These are phyloP conservation scores for Pezicula neosporulosa DNA, from an alignment of 2,329 filamentous ascomycete species.

Conservation along the genomic window DNA sequence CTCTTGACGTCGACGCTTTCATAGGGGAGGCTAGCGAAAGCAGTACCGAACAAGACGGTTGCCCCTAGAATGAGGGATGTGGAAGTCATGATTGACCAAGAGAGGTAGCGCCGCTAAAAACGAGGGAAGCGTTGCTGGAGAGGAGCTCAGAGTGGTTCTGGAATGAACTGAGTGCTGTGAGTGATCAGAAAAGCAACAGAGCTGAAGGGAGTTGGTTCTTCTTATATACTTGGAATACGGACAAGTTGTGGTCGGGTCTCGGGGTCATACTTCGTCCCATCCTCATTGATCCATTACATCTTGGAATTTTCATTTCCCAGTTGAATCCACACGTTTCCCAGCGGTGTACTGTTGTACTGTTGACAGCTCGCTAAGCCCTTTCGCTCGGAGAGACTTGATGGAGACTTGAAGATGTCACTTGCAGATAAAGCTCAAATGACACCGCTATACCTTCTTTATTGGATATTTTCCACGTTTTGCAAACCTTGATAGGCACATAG, in stretches of 20 bases:
- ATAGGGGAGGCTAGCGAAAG: not conserved
- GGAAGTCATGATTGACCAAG: not conserved
- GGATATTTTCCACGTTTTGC: not conserved
- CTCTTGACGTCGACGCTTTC: not conserved
- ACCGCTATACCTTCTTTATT: not conserved
- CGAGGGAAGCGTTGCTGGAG: not conserved
- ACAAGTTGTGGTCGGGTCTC: not conserved
- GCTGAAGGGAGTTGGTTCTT: not conserved
- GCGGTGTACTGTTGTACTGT: not conserved
- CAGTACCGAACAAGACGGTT: not conserved
- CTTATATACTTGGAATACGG: not conserved
- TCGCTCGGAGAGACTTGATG: not conserved
- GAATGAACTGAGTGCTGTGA: not conserved
- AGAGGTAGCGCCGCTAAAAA: not conserved
- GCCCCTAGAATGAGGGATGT: not conserved
- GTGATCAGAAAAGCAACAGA: not conserved
- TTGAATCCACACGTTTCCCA: not conserved
- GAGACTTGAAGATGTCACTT: not conserved
- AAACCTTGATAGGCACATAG: not conserved
- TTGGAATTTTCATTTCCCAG: not conserved
- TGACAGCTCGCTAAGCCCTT: not conserved
- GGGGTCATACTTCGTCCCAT: not conserved
- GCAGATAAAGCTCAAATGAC: not conserved
- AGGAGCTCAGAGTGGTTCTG: not conserved
- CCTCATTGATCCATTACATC: too few relatives aligned